These are phyloP conservation scores for Boletus rubroflammeus DNA, from an alignment of 768 basidiomycete species.

Conservation along the genomic window DNA sequence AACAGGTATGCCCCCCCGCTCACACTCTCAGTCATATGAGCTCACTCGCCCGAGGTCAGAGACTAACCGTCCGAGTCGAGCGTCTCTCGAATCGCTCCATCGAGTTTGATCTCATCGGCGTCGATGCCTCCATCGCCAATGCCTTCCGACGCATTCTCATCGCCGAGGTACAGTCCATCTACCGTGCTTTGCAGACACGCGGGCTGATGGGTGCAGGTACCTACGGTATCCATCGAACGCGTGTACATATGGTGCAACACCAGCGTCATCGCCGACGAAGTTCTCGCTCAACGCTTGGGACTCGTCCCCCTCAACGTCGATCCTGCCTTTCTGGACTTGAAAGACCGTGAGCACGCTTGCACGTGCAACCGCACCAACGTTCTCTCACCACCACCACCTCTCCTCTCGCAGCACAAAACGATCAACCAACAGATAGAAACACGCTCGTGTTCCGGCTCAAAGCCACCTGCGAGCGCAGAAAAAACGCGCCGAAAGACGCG, in stretches of 20 bases:
- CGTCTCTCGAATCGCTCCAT: constrained; percentile 79
- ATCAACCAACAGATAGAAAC: constrained; percentile 79
- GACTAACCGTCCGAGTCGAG: constrained; percentile 67
- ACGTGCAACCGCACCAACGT: not conserved
- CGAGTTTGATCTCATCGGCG: constrained; percentile 93
- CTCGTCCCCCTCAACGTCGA: constrained; percentile 87
- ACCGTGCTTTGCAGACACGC: not conserved
- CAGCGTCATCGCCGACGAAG: constrained; percentile 89
- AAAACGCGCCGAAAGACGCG: constrained; percentile 47
- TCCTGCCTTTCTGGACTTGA: constrained; percentile 66
- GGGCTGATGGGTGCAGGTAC: constrained; percentile 54
- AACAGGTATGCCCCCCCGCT: constrained; percentile 51
- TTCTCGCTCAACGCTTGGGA: constrained; percentile 89
- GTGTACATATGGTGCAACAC: constrained; percentile 96
- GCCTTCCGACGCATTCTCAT: constrained; percentile 90
- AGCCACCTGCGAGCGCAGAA: constrained; percentile 60
- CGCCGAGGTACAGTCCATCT: constrained; percentile 68
- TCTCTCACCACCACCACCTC: not conserved
- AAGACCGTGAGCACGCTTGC: constrained; percentile 33
- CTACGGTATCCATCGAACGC: constrained; percentile 85
- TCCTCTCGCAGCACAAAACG: constrained; percentile 35
- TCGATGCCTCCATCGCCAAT: constrained; percentile 95
- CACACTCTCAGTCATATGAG: not conserved
- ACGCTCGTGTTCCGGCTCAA: constrained; percentile 85
- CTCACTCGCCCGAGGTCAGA: constrained; percentile 42